A percentile compares a stretch with the other conserved stretches of the same genome.
Evolutionary conservation across 176 grass and related monocot genomes (phyloP).

Genomic region (Cenchrus purpureus): DNA sequence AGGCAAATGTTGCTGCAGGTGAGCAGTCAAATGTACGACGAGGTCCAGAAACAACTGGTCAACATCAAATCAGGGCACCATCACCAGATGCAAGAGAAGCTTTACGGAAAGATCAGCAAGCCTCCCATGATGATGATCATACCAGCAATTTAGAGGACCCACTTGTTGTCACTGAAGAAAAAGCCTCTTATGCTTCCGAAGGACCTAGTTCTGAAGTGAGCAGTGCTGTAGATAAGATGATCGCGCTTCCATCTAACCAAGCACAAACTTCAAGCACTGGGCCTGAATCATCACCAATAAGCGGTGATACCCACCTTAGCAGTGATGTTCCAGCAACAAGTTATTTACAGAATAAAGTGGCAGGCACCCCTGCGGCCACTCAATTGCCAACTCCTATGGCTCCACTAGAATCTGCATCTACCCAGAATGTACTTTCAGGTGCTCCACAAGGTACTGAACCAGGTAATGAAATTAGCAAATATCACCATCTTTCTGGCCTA

Average conservation of each 20-base stretch:
- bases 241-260: background rate
- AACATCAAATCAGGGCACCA: background rate
- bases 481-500: background rate
- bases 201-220: background rate
- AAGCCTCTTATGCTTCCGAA: conserved; percentile 16
- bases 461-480: background rate
- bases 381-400: background rate
- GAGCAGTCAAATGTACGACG: background rate
- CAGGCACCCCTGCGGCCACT: background rate
- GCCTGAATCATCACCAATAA: background rate
- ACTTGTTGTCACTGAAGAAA: background rate
- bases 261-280: conserved; percentile 12
- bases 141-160: conserved; percentile 1
- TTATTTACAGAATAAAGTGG: background rate
- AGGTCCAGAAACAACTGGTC: background rate
- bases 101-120: background rate
- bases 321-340: background rate
- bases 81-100: background rate
- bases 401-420: background rate
- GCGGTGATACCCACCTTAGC: background rate
- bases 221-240: background rate
- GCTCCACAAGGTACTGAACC: conserved; percentile 12
- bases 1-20: background rate
- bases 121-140: background rate
- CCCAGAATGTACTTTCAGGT: conserved; percentile 8